phyloP scores from a whole-genome alignment of 1,284 basidiomycete species.

The Trichosporon coremiiforme region DNA sequence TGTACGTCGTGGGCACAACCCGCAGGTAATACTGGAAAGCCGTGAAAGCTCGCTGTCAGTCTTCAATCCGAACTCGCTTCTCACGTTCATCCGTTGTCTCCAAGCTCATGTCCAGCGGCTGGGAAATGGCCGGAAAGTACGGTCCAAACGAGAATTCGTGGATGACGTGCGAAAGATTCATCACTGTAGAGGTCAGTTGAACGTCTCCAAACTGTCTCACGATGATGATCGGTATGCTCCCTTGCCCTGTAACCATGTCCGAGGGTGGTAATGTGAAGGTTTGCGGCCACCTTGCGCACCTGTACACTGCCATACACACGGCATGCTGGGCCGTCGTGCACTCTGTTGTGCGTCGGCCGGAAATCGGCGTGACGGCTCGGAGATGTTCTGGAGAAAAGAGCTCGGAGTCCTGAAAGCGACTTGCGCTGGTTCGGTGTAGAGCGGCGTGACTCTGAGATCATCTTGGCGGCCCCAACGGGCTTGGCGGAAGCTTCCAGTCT shows the following conservation, averaged over 20 bases:
- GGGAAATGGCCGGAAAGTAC: slow-evolving; percentile 91
- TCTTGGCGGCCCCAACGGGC: slow-evolving; percentile 44
- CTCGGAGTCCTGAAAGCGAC: slow-evolving; percentile 46
- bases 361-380: slow-evolving; percentile 63
- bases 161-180: slow-evolving; percentile 96
- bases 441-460: slow-evolving; percentile 47
- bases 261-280: slow-evolving; percentile 84
- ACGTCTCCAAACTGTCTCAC: slow-evolving; percentile 22
- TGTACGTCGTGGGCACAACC: slow-evolving; percentile 91
- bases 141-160: slow-evolving; percentile 96
- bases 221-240: slow-evolving; percentile 80
- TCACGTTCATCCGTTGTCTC: slow-evolving; percentile 77
- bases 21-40: slow-evolving; percentile 96
- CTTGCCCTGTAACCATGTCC: slow-evolving; percentile 90
- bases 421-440: slow-evolving; percentile 48
- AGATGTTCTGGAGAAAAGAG: slow-evolving; percentile 60
- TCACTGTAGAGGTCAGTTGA: slow-evolving; percentile 61
- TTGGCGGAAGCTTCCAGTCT: slow-evolving; percentile 23
- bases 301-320: slow-evolving; percentile 79
- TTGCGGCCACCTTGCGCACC: slow-evolving; percentile 91
- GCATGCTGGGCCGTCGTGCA: slow-evolving; percentile 70
- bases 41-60: slow-evolving; percentile 68
- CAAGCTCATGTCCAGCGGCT: slow-evolving; percentile 89
- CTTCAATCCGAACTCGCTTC: slow-evolving; percentile 47
- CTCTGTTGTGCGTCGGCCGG: slow-evolving; percentile 71